A percentile compares a stretch with the other conserved stretches of the same genome.
These are phyloP conservation scores for Lagenaria siceraria DNA, from an alignment of 306 rosid species.

Conservation along the genomic window DNA sequence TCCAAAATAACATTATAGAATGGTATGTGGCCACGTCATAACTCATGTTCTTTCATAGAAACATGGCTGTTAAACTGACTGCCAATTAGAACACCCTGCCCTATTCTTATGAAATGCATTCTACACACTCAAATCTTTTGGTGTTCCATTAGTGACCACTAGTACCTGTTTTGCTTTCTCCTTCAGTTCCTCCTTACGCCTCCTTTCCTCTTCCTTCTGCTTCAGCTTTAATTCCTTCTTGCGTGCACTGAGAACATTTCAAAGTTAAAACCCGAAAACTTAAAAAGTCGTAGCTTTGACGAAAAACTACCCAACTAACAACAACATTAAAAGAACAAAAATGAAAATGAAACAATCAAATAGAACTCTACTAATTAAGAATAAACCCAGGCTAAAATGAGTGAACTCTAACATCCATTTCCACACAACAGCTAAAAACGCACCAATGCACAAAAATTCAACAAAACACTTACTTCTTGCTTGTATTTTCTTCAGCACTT, in stretches of 20 bases:
- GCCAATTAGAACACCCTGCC: neutral
- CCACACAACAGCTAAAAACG: neutral
- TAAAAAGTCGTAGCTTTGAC: neutral
- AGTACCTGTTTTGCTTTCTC: constrained; percentile 62
- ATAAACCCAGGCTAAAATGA: neutral
- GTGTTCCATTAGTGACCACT: neutral
- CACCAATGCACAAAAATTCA: neutral
- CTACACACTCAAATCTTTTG: neutral
- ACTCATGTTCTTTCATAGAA: too few relatives aligned
- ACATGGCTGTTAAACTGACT: neutral
- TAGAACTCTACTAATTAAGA: neutral
- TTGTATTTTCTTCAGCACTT: constrained; percentile 15
- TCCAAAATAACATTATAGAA: neutral
- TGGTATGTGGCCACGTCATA: neutral
- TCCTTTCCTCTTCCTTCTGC: constrained; percentile 63
- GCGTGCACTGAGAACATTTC: constrained; percentile 37
- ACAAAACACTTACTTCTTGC: constrained; percentile 32
- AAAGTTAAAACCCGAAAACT: neutral
- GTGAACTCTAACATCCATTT: neutral
- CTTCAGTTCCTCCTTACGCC: constrained; percentile 69
- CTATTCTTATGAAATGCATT: neutral
- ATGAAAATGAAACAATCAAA: neutral
- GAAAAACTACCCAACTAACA: neutral
- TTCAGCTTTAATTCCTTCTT: constrained; percentile 60
- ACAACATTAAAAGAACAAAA: neutral